Evolutionary conservation across 1,284 basidiomycete genomes (phyloP).

Genomic region (Fomitopsis palustris): DNA sequence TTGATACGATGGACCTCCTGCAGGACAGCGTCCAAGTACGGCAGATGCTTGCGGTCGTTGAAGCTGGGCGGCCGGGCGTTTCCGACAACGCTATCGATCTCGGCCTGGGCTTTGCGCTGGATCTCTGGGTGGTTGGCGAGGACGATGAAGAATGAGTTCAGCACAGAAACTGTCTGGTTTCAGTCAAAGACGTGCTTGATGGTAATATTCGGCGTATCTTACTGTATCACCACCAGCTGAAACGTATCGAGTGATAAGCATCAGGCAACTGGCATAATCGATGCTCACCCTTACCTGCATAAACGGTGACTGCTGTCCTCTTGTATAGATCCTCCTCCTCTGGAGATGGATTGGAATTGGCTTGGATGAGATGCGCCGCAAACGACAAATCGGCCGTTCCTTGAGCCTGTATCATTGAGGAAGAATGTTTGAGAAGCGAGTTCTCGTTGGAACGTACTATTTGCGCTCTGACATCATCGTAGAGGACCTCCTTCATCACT

Average conservation of each 20-base stretch:
- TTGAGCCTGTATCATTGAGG: neutral
- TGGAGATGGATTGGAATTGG: neutral
- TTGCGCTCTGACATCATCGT: constrained; percentile 1
- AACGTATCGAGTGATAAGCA: too few species aligned
- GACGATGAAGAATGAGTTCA: constrained; percentile 20
- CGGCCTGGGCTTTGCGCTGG: constrained; percentile 22
- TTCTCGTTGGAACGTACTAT: too few species aligned
- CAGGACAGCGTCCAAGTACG: constrained; percentile 28
- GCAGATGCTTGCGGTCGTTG: constrained; percentile 25
- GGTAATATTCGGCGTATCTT: too few species aligned
- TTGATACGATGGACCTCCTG: constrained; percentile 33
- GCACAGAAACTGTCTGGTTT: neutral
- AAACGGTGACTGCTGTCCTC: neutral
- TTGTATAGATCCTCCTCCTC: neutral
- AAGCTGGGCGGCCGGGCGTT: constrained; percentile 42
- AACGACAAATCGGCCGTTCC: neutral
- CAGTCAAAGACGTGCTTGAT: neutral
- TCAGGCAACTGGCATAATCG: too few species aligned
- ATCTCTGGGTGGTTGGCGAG: constrained; percentile 29
- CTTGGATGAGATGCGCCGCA: neutral
- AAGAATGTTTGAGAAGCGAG: too few species aligned
- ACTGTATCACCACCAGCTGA: too few species aligned
- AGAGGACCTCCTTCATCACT: neutral
- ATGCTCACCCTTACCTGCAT: neutral
- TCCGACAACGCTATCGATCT: constrained; percentile 32